Conservation (phyloP, 176 grass and related monocot genomes). For the Cenchrus fungigraminus region DNA sequence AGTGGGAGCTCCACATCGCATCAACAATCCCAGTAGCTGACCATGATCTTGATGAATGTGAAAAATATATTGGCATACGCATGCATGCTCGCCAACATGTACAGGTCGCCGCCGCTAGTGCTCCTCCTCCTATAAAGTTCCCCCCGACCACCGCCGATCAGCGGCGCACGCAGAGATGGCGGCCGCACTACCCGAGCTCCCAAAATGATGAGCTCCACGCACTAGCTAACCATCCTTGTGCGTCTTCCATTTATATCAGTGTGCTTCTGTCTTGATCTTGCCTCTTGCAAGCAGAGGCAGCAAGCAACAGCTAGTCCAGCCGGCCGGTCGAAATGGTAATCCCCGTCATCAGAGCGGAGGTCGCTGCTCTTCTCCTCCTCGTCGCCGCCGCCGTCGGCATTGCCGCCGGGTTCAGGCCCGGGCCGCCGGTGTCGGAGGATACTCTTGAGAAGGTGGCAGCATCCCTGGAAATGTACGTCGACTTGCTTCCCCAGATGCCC, state of each 20-base stretch:
- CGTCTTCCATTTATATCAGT: slow-evolving; percentile 5
- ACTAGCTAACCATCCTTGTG: neutral
- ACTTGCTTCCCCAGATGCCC: slow-evolving; percentile 69
- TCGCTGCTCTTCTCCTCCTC: slow-evolving; percentile 38
- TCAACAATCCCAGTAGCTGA: neutral
- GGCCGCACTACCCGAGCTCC: neutral
- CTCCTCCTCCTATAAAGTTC: neutral
- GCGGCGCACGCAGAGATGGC: neutral
- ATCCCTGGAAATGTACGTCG: slow-evolving; percentile 75
- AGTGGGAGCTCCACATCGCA: slow-evolving; percentile 38
- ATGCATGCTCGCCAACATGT: neutral
- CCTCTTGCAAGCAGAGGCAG: neutral
- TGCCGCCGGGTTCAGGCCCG: neutral
- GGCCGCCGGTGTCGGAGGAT: slow-evolving; percentile 41
- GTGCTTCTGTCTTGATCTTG: neutral
- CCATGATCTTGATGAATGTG: neutral
- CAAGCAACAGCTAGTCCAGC: neutral
- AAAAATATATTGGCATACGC: neutral
- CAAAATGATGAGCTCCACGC: neutral
- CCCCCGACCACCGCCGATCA: neutral
- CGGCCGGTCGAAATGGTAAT: neutral
- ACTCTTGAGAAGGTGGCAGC: slow-evolving; percentile 51
- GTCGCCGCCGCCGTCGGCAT: slow-evolving; percentile 15
- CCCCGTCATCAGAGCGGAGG: slow-evolving; percentile 8
- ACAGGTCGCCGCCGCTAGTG: neutral